Evolutionary conservation across 768 basidiomycete species (phyloP).

Genomic region (Xerocomus spinulosus): DNA sequence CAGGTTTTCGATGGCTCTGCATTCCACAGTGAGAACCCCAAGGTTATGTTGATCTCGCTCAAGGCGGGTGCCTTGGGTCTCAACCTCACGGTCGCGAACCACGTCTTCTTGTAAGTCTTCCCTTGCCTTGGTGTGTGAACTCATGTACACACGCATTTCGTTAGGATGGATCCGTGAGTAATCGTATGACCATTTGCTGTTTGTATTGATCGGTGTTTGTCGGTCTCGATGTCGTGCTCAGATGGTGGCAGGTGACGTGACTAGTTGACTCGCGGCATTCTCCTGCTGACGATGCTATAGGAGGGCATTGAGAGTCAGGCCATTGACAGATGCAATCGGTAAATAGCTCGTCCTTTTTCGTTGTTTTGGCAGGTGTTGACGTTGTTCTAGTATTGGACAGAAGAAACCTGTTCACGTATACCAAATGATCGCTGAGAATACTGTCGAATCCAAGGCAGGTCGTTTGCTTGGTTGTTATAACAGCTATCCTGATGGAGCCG

Average conservation of each 20-base stretch:
- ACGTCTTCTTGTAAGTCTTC: constrained; percentile 67
- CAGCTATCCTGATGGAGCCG: not conserved
- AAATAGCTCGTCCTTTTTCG: constrained; percentile 6
- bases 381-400: constrained; percentile 60
- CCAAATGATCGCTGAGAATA: constrained; percentile 85
- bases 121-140: not conserved
- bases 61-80: constrained; percentile 85
- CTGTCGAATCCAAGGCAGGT: constrained; percentile 75
- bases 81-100: constrained; percentile 86
- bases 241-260: constrained; percentile 69
- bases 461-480: not conserved
- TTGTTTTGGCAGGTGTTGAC: constrained; percentile 2
- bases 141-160: constrained; percentile 7
- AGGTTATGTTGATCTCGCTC: constrained; percentile 82
- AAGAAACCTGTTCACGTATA: constrained; percentile 81
- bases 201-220: constrained; percentile 13
- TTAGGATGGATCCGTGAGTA: constrained; percentile 80
- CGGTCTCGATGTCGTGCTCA: constrained; percentile 21
- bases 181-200: not conserved
- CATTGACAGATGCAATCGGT: constrained; percentile 75
- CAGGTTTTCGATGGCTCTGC: constrained; percentile 17
- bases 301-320: constrained; percentile 85
- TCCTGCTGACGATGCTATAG: constrained; percentile 28
- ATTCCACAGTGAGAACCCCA: constrained; percentile 48
- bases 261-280: not conserved